Evolutionary conservation across 371 early-diverging fungal species (phyloP).

Genomic region (Mortierella sp.): DNA sequence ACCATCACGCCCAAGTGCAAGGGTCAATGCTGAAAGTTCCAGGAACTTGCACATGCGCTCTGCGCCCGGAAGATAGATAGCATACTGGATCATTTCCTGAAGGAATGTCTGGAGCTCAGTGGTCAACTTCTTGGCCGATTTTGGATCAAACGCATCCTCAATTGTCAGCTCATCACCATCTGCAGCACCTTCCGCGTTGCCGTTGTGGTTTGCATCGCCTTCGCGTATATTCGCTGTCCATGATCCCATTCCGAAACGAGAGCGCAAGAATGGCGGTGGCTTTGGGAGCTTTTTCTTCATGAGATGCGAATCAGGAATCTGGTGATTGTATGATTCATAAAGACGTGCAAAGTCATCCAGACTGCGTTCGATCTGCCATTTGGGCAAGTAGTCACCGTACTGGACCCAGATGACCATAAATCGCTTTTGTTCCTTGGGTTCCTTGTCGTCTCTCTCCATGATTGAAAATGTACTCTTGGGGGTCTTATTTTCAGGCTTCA

Average conservation of each 20-base stretch:
- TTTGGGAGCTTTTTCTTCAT: conserved; percentile 40
- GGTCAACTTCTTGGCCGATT: conserved; percentile 35
- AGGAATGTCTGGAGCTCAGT: conserved; percentile 49
- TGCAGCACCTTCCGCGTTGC: neutral
- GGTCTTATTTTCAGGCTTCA: conserved; percentile 2
- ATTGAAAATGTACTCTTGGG: conserved; percentile 13
- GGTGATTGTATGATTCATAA: conserved; percentile 45
- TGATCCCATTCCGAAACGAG: conserved; percentile 29
- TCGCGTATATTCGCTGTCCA: conserved; percentile 4
- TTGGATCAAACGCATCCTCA: conserved; percentile 34
- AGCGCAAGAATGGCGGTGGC: conserved; percentile 40
- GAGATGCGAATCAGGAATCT: conserved; percentile 35
- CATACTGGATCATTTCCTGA: conserved; percentile 52
- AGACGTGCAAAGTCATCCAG: conserved; percentile 50
- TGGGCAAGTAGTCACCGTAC: conserved; percentile 50
- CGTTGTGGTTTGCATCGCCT: neutral
- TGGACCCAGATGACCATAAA: conserved; percentile 51
- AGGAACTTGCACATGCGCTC: conserved; percentile 55
- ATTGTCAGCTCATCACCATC: neutral
- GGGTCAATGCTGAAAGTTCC: conserved; percentile 49
- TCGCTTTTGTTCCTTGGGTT: conserved; percentile 45
- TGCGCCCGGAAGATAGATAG: conserved; percentile 51
- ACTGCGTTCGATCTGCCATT: conserved; percentile 51
- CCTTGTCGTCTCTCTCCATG: conserved; percentile 49
- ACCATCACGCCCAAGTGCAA: conserved; percentile 47